Evolutionary conservation across 805 yeast species (phyloP), one percentile per base, ranked within the genome.

Genomic region (Teunomyces panamensis): DNA sequence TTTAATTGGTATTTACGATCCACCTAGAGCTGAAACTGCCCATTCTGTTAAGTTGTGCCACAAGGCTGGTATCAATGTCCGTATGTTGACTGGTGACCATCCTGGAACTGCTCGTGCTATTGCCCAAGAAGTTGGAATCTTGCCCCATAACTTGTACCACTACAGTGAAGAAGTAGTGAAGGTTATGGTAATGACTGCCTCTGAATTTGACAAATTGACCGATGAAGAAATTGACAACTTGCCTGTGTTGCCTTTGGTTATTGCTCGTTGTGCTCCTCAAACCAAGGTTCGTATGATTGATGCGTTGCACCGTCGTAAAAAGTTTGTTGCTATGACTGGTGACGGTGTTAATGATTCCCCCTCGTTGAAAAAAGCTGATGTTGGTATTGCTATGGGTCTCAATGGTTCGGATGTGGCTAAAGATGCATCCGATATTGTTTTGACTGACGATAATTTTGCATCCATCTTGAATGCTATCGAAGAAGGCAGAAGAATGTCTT

Each of bases 301-400:
- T 14, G 74, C 74, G 2, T 60, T 69, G 49, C 74, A 69, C 46
- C 63, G 74, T 47, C 59, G 74, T 41, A 46, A 53, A 6, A 69
- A 68, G 52, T 68, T 67, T 43, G 66, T 63, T 32, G 74, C 74
- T 16, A 69, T 69, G 74, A 69, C 74, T 10, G 74, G 74, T 44
- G 92, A 86, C 63, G 92, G 92, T 53, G 91, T 86, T 39, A 86
- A 86, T 62, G 92, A 86, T 61, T 84, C 90, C 2, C 92, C 92
- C 24, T 79, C 87, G 30, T 71, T 86, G 65, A 85, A 85, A 62
- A 81, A 74, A 53, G 85, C 92, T 3, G 90, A 86, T 64, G 88
- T 86, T 48, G 92, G 92, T 54, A 85, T 86, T 63, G 89, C 92
- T 9, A 86, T 86, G 92, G 92, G 92, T 42, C 55, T 67, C 30